These are phyloP conservation scores for Ophiostoma piceae DNA, from an alignment of 2,329 filamentous ascomycete genomes.

Conservation along the genomic window DNA sequence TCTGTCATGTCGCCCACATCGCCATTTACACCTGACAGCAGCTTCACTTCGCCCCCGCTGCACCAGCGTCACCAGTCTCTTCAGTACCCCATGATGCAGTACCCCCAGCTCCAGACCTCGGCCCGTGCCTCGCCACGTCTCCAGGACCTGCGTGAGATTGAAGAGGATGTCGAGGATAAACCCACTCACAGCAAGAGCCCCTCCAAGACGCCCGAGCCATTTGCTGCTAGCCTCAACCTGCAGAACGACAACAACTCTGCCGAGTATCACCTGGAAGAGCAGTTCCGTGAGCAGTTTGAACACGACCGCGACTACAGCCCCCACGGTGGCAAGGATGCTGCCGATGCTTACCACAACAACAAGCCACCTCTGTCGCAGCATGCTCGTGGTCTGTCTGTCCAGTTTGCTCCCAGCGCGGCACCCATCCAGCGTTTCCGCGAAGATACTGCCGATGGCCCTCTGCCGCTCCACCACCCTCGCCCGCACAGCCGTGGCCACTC, in stretches of 20 bases:
- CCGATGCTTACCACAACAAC: slow-evolving; percentile 26
- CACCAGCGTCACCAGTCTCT: slow-evolving; percentile 57
- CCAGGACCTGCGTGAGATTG: slow-evolving; percentile 68
- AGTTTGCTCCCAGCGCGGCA: slow-evolving; percentile 37
- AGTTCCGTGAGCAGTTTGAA: slow-evolving; percentile 71
- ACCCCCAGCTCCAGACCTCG: slow-evolving; percentile 53
- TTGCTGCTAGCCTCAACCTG: slow-evolving; percentile 61
- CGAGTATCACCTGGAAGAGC: slow-evolving; percentile 77
- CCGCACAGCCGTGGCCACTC: slow-evolving; percentile 71
- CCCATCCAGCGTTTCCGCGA: slow-evolving; percentile 49
- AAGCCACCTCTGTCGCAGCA: slow-evolving; percentile 34
- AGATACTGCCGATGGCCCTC: slow-evolving; percentile 47
- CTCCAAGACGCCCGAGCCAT: slow-evolving; percentile 51
- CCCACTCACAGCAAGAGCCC: slow-evolving; percentile 43
- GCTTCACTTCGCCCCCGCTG: slow-evolving; percentile 39
- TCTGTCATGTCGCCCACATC: slow-evolving; percentile 60
- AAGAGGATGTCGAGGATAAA: slow-evolving; percentile 50
- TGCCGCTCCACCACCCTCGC: slow-evolving; percentile 62
- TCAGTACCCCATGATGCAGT: slow-evolving; percentile 53
- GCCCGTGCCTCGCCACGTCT: slow-evolving; percentile 56
- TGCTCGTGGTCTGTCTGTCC: slow-evolving; percentile 42
- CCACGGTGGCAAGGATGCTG: slow-evolving; percentile 43
- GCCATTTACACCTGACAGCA: slow-evolving; percentile 53
- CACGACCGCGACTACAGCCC: slow-evolving; percentile 68
- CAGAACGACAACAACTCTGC: slow-evolving; percentile 82